Conservation (phyloP, 257 asterid species). For the Anisodus acutangulus region DNA sequence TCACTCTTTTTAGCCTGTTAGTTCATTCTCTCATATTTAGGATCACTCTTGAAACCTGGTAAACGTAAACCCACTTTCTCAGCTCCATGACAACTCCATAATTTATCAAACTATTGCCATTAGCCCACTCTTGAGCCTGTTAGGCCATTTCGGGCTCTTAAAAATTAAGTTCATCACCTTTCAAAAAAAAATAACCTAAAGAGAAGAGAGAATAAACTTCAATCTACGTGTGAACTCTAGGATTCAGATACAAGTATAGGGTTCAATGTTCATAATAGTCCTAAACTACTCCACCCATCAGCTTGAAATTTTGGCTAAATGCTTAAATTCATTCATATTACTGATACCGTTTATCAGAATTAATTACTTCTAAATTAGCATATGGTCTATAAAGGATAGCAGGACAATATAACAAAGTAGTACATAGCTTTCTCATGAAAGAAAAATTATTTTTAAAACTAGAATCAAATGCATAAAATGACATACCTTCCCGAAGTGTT, state of each 20-base stretch:
- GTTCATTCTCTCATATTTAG: constrained; percentile 10
- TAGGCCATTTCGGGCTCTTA: neutral
- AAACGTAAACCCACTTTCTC: constrained; percentile 10
- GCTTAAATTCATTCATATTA: constrained; percentile 10
- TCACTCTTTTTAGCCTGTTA: neutral
- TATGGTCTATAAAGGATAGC: constrained; percentile 12
- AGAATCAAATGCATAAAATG: constrained; percentile 27
- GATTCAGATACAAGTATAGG: neutral
- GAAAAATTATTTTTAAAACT: neutral
- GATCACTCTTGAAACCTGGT: neutral
- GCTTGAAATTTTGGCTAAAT: constrained; percentile 1
- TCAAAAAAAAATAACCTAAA: neutral
- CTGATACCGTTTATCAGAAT: neutral
- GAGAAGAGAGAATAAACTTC: neutral
- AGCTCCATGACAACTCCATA: neutral
- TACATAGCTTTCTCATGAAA: neutral
- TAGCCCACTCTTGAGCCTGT: constrained; percentile 5
- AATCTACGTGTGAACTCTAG: neutral
- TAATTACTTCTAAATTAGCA: constrained; percentile 8
- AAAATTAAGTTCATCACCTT: neutral
- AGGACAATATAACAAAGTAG: neutral
- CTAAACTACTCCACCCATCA: neutral
- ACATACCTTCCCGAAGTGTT: constrained; percentile 94
- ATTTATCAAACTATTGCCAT: neutral
- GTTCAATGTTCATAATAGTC: neutral